These are phyloP conservation scores for Panicum miliaceum DNA, from an alignment of 176 grass and related monocot genomes.

Conservation along the genomic window DNA sequence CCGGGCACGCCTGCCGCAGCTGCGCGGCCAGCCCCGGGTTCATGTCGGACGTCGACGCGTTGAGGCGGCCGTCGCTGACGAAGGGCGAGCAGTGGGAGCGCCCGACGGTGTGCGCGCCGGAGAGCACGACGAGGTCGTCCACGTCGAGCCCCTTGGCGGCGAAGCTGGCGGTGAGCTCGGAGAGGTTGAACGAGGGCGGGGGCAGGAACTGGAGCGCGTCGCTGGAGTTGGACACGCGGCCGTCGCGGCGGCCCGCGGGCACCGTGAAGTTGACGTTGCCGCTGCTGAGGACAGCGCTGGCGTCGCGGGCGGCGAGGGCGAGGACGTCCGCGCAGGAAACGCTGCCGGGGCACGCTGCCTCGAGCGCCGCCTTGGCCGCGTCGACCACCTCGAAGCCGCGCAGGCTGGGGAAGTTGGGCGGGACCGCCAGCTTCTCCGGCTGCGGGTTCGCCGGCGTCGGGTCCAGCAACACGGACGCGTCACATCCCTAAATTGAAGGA, in stretches of 20 bases:
- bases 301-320: constrained; percentile 42
- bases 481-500: no score
- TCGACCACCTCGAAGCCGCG: constrained; percentile 64
- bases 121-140: constrained; percentile 42
- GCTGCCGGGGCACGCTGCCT: background rate
- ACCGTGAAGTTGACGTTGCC: constrained; percentile 13
- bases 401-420: constrained; percentile 31
- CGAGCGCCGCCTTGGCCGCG: constrained; percentile 41
- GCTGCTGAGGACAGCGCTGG: background rate
- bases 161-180: constrained; percentile 13
- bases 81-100: constrained; percentile 47
- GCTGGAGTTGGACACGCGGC: background rate
- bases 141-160: constrained; percentile 22
- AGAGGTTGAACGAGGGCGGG: background rate
- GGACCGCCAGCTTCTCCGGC: background rate
- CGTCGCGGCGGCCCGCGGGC: constrained; percentile 38
- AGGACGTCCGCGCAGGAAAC: constrained; percentile 51
- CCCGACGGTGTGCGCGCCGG: constrained; percentile 48
- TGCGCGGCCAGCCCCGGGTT: background rate
- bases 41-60: background rate
- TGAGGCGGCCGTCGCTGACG: background rate
- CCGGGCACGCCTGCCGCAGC: constrained; percentile 31
- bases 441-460: constrained; percentile 29
- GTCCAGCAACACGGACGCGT: no score
- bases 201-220: constrained; percentile 17